These are phyloP conservation scores for Guillardia theta DNA, from an alignment of 78 protist genomes.

Conservation along the genomic window DNA sequence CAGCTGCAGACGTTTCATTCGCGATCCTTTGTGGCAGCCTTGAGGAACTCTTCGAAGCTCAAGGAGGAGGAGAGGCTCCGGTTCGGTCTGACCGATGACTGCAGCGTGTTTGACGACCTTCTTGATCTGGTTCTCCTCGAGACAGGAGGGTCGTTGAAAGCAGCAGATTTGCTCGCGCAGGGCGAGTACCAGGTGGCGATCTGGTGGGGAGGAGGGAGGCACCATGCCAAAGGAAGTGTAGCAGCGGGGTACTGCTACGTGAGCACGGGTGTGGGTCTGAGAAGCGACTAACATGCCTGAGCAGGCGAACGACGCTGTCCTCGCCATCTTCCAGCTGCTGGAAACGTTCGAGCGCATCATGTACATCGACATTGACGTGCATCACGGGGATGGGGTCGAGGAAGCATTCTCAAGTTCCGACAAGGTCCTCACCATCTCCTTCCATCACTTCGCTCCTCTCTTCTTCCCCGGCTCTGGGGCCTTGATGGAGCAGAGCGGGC, in stretches of 20 bases:
- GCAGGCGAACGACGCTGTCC: slow-evolving; percentile 16
- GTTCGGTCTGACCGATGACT: not conserved
- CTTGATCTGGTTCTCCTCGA: not conserved
- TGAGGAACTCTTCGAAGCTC: not conserved
- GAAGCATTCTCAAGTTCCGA: slow-evolving; percentile 93
- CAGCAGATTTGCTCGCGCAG: slow-evolving; percentile 83
- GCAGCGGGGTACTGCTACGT: slow-evolving; percentile 77
- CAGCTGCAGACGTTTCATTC: not conserved
- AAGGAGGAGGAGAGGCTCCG: not conserved
- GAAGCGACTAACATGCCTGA: not conserved
- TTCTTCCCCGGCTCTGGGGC: slow-evolving; percentile 98
- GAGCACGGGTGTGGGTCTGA: not conserved
- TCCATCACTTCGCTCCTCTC: slow-evolving; percentile 91
- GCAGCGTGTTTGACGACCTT: not conserved
- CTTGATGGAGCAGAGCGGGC: slow-evolving; percentile 79
- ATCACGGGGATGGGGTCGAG: slow-evolving; percentile 95
- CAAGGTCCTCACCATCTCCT: slow-evolving; percentile 95
- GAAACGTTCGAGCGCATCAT: slow-evolving; percentile 79
- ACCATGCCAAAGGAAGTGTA: slow-evolving; percentile 94
- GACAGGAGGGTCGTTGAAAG: not conserved
- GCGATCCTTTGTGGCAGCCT: not conserved
- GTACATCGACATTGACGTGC: slow-evolving; percentile 95
- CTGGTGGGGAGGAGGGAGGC: slow-evolving; percentile 94
- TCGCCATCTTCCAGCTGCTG: slow-evolving; percentile 94
- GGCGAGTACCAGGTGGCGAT: slow-evolving; percentile 85